Base-by-base conservation (phyloP, 148 eudicot genomes). In the Silene conica region DNA sequence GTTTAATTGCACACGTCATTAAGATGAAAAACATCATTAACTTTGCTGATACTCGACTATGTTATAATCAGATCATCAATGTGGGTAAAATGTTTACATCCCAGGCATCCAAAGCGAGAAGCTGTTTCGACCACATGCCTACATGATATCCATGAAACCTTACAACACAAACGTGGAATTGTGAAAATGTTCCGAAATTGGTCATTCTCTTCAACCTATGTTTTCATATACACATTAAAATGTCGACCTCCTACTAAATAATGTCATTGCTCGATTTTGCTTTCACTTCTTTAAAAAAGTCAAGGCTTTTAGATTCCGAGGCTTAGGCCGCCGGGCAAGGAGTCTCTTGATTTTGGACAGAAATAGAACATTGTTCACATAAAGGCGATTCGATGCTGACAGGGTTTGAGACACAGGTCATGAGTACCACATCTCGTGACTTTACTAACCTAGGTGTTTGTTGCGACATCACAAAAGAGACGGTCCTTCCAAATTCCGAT, bases 131-230 rank as follows among this genome's bases (percentile, higher is more conserved):
- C 41, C 2, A 34, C 43, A 38, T 38, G 43, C 8, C 43, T 6
- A 8, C 43, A 38, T 38, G 43, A 7, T 38, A 38, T 6, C 1
- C 8, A 0, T 6, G 43, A 38, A 38, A 38, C 8, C 8, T 38
- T 38, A 6, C 0, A 38, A 38, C 43, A 38, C 8, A 6, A 38
- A 6, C 8, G 4, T 34, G 28, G 1, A 26, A 26, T 26, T 26
- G 34, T 38, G 43, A 6, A 38, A 38, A 38, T 6, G 43, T 38
- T 38, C 43, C 43, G 0, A 38, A 57, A n/a, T 57, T 26, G 11
- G 6, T 31, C 28, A 71, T 56, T 56, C 74, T 71, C 52, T 5
- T 71, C 52, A 71, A 50, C 50, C 41, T 57, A n/a, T 50, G 57
- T 34, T 71, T 34, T 71, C 5, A 16, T 19, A 71, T 62, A 13